These are phyloP conservation scores for Phaseolus lunatus DNA, from an alignment of 306 rosid genomes.

Conservation along the genomic window DNA sequence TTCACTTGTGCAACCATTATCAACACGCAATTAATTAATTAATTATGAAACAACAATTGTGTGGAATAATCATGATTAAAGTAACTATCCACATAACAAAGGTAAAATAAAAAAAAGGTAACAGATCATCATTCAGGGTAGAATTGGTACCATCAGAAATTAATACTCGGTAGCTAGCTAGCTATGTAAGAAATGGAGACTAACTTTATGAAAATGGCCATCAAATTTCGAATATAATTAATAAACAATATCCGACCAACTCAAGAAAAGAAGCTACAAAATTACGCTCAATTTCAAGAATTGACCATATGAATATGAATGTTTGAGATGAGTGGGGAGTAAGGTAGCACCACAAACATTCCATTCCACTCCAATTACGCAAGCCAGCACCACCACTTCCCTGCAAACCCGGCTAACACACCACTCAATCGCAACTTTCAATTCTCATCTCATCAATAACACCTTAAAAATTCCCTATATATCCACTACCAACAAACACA, in stretches of 20 bases:
- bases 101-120: neutral
- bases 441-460: neutral
- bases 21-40: neutral
- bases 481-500: neutral
- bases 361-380: slow-evolving; percentile 22
- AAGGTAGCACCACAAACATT: neutral
- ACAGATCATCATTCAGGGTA: neutral
- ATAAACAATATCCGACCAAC: neutral
- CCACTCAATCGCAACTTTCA: slow-evolving; percentile 10
- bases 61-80: slow-evolving; percentile 3
- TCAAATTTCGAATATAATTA: neutral
- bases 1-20: neutral
- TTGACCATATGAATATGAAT: neutral
- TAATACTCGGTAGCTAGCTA: too few relatives aligned
- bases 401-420: slow-evolving; percentile 12
- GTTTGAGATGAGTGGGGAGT: too few relatives aligned
- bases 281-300: neutral
- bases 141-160: too few relatives aligned
- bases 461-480: neutral
- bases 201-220: neutral
- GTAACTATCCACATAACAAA: neutral
- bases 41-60: neutral
- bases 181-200: slow-evolving; percentile 1
- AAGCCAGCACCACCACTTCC: slow-evolving; percentile 7
- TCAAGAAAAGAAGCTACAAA: neutral